phyloP scores from a whole-genome alignment of 179 eudicot species.

The Silene coronaria region DNA sequence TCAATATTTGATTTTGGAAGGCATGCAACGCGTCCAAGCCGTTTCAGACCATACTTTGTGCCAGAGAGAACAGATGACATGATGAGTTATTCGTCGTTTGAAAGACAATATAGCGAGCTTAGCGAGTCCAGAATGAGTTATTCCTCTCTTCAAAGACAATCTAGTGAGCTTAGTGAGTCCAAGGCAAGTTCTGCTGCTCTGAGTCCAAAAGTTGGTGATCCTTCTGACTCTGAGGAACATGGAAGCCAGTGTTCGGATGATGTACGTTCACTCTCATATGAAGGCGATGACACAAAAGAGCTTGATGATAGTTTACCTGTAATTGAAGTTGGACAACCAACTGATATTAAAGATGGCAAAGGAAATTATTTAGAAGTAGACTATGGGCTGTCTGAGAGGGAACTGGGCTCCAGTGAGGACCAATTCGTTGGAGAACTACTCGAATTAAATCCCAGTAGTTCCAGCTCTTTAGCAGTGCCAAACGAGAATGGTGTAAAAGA shows the following conservation, averaged over 20 bases:
- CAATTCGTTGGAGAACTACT: constrained; percentile 23
- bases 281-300: constrained; percentile 33
- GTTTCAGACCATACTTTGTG: constrained; percentile 69
- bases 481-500: constrained; percentile 36
- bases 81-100: constrained; percentile 52
- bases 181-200: constrained; percentile 56
- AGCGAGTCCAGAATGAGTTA: constrained; percentile 63
- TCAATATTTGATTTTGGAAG: constrained; percentile 53
- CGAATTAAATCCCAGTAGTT: constrained; percentile 33
- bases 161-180: constrained; percentile 73
- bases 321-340: constrained; percentile 21
- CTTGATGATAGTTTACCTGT: constrained; percentile 28
- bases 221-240: constrained; percentile 45
- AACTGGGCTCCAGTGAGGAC: constrained; percentile 20
- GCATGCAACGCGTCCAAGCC: constrained; percentile 27
- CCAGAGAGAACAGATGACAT: constrained; percentile 58
- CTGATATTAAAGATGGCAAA: constrained; percentile 16
- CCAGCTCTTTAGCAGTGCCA: constrained; percentile 45
- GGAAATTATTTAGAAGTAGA: constrained; percentile 23
- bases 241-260: constrained; percentile 58
- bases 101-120: constrained; percentile 63
- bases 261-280: constrained; percentile 28
- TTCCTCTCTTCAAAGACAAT: constrained; percentile 50
- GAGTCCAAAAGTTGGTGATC: constrained; percentile 32
- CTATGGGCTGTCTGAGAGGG: constrained; percentile 25